Evolutionary conservation across 164 flowering plant species (phyloP), one percentile per base, ranked within the genome.

Genomic region (Houttuynia cordata): DNA sequence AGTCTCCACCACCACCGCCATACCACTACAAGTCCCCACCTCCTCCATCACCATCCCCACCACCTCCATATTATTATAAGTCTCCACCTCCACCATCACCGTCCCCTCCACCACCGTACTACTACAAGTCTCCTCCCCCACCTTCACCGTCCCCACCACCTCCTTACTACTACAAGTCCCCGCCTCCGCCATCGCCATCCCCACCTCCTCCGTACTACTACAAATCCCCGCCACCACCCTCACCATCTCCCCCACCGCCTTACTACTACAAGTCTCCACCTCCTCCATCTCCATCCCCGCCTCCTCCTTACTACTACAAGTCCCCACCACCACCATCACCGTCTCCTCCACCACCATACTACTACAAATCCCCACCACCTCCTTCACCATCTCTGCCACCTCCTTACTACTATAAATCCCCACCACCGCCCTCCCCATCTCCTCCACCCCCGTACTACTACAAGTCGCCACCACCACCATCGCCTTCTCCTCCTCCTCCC

Each of bases 201-300:
- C n/a, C n/a, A n/a, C n/a, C n/a, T n/a, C n/a, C n/a, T n/a, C n/a
- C n/a, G n/a, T n/a, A n/a, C n/a, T n/a, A n/a, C n/a, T n/a, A n/a
- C n/a, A n/a, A n/a, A n/a, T n/a, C n/a, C n/a, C n/a, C n/a, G n/a
- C n/a, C n/a, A n/a, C n/a, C n/a, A n/a, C n/a, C n/a, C n/a, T n/a
- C 66, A 24, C 56, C 64, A 15, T 73, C 76, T n/a, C n/a, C n/a
- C 0, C 45, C 71, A 0, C 69, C 68, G n/a, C 58, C 57, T 1
- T 74, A 78, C 58, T 56, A 64, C 25, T 75, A 77, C 67, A 66
- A 71, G 45, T 79, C 82, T 0, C 82, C 82, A 13, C 80, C 84
- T 1, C 79, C 74, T 0, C 79, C 65, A 9, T 53, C 65, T 0
- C 24, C 49, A 15, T 53, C 65, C 37, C 47, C 30, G 0, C 58